Conservation (phyloP, 1,139 yeast genomes). For the Pichia sp. region DNA sequence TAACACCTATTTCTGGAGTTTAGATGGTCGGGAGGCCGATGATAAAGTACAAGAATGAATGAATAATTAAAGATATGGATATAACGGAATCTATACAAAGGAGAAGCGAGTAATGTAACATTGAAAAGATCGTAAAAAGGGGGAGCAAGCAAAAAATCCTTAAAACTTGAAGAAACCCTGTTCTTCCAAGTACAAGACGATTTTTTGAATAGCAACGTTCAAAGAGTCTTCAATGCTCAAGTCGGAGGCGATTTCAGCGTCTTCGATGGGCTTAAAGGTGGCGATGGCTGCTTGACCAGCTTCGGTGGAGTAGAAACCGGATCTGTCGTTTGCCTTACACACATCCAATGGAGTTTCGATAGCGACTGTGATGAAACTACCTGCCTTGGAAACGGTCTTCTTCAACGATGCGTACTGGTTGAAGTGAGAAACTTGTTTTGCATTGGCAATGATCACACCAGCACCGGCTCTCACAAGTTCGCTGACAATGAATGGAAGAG, state of each 20-base stretch:
- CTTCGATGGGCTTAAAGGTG: constrained; percentile 43
- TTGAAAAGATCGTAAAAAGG: not conserved
- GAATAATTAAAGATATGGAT: not conserved
- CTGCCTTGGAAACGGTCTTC: constrained; percentile 40
- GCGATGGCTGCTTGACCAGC: constrained; percentile 39
- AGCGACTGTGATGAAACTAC: constrained; percentile 46
- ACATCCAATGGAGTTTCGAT: constrained; percentile 46
- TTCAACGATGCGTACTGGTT: constrained; percentile 36
- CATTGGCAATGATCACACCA: constrained; percentile 72
- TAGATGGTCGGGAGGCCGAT: not conserved
- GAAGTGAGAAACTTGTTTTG: constrained; percentile 43
- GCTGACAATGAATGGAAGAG: constrained; percentile 58
- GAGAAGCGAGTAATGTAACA: not conserved
- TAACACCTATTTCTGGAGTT: too few relatives aligned
- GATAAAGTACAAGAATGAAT: not conserved
- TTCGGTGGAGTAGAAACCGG: constrained; percentile 43
- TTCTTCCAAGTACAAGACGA: constrained; percentile 65
- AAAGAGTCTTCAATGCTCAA: constrained; percentile 43
- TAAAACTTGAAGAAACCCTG: constrained; percentile 67
- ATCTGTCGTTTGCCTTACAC: constrained; percentile 43
- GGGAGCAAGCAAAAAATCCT: constrained; percentile 19
- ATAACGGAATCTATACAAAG: not conserved
- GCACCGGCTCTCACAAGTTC: constrained; percentile 88
- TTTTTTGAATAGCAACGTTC: constrained; percentile 63
- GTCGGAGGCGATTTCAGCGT: constrained; percentile 53